A percentile compares a stretch with the other conserved stretches of the same genome.
These are phyloP conservation scores for Pichia occidentalis DNA, from an alignment of 805 yeast species.

Conservation along the genomic window DNA sequence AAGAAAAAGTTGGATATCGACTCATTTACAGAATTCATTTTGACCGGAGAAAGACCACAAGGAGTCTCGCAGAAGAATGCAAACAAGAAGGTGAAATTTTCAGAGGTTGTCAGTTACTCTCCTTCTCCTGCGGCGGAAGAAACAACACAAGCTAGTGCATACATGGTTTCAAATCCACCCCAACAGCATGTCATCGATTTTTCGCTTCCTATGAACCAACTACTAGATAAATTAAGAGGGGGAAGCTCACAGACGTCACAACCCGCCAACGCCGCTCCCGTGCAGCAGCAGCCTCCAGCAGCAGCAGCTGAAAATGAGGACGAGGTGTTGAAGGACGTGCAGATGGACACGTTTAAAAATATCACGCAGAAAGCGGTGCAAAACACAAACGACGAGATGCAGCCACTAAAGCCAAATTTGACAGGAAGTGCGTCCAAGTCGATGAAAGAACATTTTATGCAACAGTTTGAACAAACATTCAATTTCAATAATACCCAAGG, in stretches of 20 bases:
- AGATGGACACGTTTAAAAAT: constrained; percentile 14
- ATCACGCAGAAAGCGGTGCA: constrained; percentile 11
- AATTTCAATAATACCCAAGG: constrained; percentile 6
- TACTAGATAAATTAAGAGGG: constrained; percentile 41
- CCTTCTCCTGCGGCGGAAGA: constrained; percentile 19
- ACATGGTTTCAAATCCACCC: constrained; percentile 14
- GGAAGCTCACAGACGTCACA: constrained; percentile 11
- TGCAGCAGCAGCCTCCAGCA: constrained; percentile 20
- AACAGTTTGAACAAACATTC: constrained; percentile 18
- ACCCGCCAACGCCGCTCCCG: constrained; percentile 1
- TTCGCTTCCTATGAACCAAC: constrained; percentile 72
- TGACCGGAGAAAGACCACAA: constrained; percentile 71
- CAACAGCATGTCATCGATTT: constrained; percentile 38
- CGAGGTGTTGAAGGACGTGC: constrained; percentile 45
- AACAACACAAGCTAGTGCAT: constrained; percentile 5
- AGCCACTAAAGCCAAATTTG: constrained; percentile 41
- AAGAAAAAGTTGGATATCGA: constrained; percentile 63
- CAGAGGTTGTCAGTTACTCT: constrained; percentile 50
- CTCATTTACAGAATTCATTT: constrained; percentile 72
- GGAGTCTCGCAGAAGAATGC: constrained; percentile 31
- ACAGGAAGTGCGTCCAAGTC: constrained; percentile 54
- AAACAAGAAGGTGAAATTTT: constrained; percentile 62
- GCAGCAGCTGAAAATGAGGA: constrained; percentile 48
- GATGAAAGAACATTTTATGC: constrained; percentile 25
- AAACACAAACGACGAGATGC: constrained; percentile 11